Percentiles rank a stretch among this genome's conserved stretches.
phyloP scores from a whole-genome alignment of 192 early-diverging fungal genomes.

The Coemansia erecta region DNA sequence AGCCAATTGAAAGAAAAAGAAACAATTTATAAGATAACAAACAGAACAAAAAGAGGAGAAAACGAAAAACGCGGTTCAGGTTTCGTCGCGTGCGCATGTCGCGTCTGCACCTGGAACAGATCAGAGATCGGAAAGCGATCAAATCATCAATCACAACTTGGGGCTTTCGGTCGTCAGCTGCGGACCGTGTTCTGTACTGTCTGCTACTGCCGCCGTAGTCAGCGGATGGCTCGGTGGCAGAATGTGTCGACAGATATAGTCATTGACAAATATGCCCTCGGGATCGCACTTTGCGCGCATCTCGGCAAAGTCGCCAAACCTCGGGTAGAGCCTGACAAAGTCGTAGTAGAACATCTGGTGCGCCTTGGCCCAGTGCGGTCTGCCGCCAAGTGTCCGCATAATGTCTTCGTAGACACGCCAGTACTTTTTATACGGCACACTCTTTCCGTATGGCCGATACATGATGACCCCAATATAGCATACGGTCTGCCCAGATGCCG shows the following conservation, averaged over 20 bases:
- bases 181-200: neutral
- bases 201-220: neutral
- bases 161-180: neutral
- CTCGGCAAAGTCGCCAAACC: conserved; percentile 57
- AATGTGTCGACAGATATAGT: conserved; percentile 65
- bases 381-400: conserved; percentile 62
- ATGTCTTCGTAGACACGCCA: conserved; percentile 71
- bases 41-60: neutral
- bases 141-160: neutral
- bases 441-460: conserved; percentile 64
- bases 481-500: conserved; percentile 59
- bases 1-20: neutral
- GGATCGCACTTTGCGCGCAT: conserved; percentile 64
- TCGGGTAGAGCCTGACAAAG: conserved; percentile 60
- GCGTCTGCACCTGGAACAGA: neutral
- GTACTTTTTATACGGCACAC: conserved; percentile 70
- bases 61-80: neutral
- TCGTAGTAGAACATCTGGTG: conserved; percentile 59
- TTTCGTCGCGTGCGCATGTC: too few species aligned
- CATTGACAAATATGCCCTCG: conserved; percentile 66
- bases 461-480: conserved; percentile 80
- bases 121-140: conserved; percentile 2
- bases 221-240: conserved; percentile 28
- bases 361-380: conserved; percentile 80
- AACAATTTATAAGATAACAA: neutral